These are phyloP conservation scores for Moesziomyces globuligerus DNA, from an alignment of 1,284 basidiomycete genomes.

Conservation along the genomic window DNA sequence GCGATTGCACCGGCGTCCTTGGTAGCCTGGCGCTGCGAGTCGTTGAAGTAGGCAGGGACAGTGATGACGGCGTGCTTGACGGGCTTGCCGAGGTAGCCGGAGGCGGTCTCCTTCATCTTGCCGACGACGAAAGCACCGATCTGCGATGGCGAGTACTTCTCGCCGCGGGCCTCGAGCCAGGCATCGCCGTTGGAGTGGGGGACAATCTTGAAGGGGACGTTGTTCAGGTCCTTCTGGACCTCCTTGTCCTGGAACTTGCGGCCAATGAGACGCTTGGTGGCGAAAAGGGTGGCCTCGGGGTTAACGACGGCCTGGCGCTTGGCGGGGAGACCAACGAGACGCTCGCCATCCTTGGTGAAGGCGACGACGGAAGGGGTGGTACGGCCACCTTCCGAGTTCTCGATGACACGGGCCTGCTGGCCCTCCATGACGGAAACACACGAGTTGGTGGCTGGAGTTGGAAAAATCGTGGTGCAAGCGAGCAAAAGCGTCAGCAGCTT, in stretches of 20 bases:
- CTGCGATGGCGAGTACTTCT: conserved; percentile 74
- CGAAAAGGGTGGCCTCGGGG: conserved; percentile 72
- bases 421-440: conserved; percentile 80
- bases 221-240: conserved; percentile 86
- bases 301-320: conserved; percentile 98
- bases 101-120: conserved; percentile 96
- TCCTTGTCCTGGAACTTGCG: conserved; percentile 92
- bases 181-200: conserved; percentile 74
- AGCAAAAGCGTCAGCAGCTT: conserved; percentile 7
- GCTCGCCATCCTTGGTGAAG: conserved; percentile 83
- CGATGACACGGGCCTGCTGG: conserved; percentile 86
- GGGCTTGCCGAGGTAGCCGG: conserved; percentile 89
- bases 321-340: conserved; percentile 90
- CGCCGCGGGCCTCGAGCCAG: conserved; percentile 78
- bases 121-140: conserved; percentile 83
- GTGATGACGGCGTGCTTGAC: conserved; percentile 92
- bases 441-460: conserved; percentile 61
- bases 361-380: conserved; percentile 98
- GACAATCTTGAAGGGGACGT: conserved; percentile 79
- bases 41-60: conserved; percentile 98
- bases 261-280: conserved; percentile 96
- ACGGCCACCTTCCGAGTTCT: conserved; percentile 96
- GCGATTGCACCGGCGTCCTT: conserved; percentile 97
- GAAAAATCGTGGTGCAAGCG: conserved; percentile 1
- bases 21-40: conserved; percentile 97